phyloP scores from a whole-genome alignment of 2,329 filamentous ascomycete species.

The Fusarium multiceps region DNA sequence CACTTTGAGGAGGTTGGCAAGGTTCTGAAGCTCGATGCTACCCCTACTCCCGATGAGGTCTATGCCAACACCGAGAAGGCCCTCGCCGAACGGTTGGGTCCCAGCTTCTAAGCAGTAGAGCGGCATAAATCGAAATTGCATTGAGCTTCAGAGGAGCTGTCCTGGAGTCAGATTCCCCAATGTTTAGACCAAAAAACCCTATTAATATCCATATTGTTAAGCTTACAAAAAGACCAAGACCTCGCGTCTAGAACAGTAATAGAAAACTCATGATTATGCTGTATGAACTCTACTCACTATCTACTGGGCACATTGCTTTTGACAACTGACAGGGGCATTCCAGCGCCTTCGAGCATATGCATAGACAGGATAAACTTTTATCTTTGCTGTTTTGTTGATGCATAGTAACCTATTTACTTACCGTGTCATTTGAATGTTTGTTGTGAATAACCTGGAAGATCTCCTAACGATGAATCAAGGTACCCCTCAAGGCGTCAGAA shows the following conservation, averaged over 20 bases:
- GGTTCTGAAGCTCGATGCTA: constrained; percentile 84
- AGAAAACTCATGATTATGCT: constrained; percentile 10
- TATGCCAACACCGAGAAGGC: constrained; percentile 64
- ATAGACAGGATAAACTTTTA: neutral
- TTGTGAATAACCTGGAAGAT: neutral
- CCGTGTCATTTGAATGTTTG: neutral
- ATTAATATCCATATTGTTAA: constrained; percentile 24
- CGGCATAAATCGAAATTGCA: constrained; percentile 13
- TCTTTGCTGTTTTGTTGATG: neutral
- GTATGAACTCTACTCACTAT: neutral
- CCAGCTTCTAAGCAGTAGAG: constrained; percentile 42
- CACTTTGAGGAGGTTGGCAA: constrained; percentile 80
- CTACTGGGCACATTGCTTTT: neutral
- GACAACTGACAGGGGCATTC: neutral
- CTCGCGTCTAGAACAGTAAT: constrained; percentile 11
- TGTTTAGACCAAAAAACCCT: constrained; percentile 19
- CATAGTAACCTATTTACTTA: neutral
- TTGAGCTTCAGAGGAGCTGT: constrained; percentile 27
- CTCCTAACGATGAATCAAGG: neutral
- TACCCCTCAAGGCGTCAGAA: neutral
- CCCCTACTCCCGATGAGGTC: constrained; percentile 71
- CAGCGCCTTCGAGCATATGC: neutral
- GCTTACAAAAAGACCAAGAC: constrained; percentile 24
- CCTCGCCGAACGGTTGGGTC: constrained; percentile 62
- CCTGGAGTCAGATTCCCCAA: constrained; percentile 23